These are phyloP conservation scores for Barnettozyma wickerhamii DNA, from an alignment of 805 yeast species.

Conservation along the genomic window DNA sequence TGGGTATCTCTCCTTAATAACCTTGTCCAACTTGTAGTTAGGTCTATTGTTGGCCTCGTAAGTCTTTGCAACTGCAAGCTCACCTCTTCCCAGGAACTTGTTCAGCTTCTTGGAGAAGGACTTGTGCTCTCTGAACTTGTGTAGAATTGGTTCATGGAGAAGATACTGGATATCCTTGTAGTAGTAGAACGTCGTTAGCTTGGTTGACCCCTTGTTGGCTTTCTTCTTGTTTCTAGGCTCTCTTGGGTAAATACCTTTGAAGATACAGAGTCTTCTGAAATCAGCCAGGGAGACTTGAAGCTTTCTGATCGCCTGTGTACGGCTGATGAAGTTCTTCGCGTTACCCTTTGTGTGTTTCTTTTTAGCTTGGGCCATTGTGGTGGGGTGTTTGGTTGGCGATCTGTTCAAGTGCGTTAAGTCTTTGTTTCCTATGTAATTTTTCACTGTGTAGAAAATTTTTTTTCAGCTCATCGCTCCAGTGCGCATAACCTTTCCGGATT, in stretches of 20 bases:
- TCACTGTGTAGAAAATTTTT: too few species aligned
- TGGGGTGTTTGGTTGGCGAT: too few species aligned
- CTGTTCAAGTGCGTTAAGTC: too few species aligned
- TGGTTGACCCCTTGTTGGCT: conserved; percentile 97
- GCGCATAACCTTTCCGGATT: background rate
- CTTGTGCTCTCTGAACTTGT: conserved; percentile 92
- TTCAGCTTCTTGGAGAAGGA: conserved; percentile 88
- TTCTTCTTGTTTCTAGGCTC: conserved; percentile 94
- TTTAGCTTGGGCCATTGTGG: conserved; percentile 40
- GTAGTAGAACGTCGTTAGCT: conserved; percentile 92
- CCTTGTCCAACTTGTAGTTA: conserved; percentile 79
- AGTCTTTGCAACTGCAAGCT: conserved; percentile 80
- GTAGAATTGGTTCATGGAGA: conserved; percentile 89
- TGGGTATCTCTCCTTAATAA: conserved; percentile 94
- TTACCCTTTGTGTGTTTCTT: conserved; percentile 84
- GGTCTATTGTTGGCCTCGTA: conserved; percentile 73
- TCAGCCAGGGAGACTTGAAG: conserved; percentile 93
- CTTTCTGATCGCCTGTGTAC: conserved; percentile 91
- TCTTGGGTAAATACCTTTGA: conserved; percentile 96
- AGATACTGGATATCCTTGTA: conserved; percentile 91
- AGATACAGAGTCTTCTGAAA: conserved; percentile 93
- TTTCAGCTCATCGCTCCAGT: conserved; percentile 3
- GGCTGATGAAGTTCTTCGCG: conserved; percentile 86
- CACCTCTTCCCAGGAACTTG: conserved; percentile 88
- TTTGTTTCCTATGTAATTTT: too few species aligned